Base-by-base conservation (phyloP, 2,329 filamentous ascomycete genomes). In the Aspergillus terreus region DNA sequence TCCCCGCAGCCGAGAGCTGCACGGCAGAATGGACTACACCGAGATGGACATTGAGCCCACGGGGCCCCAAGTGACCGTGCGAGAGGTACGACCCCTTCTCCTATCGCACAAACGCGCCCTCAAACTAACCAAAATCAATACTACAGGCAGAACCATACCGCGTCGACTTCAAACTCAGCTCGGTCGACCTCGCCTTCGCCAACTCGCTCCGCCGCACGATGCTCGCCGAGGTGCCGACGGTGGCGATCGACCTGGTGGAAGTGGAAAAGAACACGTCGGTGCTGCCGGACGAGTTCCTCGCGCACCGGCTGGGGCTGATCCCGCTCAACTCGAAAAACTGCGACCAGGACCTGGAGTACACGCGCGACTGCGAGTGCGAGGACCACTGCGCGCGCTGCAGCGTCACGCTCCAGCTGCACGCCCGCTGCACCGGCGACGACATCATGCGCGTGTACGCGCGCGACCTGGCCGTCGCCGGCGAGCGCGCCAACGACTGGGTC, bases 311-410 rank as follows among this genome's bases (percentile, higher is more conserved):
- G 12, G 92, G 94, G 30, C 83, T 97, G 44, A 85, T 97, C 51
- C 94, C 94, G 1, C 83, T 99, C 44, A 86, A 87, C 69, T 89
- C 90, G 52, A 88, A 89, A 65, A 88, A 89, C 66, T 86, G 92
- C 62, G 88, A 92, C 59, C 81, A 87, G 63, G 80, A 85, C 46
- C 82, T 97, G 56, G 80, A 88, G 58, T 96, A 96, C 76, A 87
- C 88, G 45, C 88, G 92, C 66, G 92, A 97, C 74, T 99, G 94
- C 78, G 90, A 95, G 67, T 99, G 94, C 78, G 92, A 96, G 63
- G 87, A 92, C 64, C 90, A 92, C 76, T 99, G 94, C 77, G 88
- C 95, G 59, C 83, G 88, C 62, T 99, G 94, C 78, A 89, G 88
- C 60, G 88, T 97, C 46, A 87, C 85, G 21, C 82, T 99, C 25